phyloP scores from a whole-genome alignment of 257 asterid species.

The Nicotiana attenuata region DNA sequence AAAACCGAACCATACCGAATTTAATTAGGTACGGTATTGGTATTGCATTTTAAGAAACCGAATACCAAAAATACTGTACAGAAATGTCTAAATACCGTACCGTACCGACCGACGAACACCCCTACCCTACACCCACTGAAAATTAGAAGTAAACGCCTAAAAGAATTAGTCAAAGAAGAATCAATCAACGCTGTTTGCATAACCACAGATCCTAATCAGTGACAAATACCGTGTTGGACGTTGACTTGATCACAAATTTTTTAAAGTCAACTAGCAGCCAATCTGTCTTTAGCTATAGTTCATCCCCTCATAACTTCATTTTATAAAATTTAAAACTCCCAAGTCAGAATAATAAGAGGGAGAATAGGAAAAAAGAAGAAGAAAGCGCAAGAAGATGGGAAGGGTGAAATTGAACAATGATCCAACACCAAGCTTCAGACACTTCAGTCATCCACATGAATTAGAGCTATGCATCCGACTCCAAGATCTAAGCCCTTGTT shows the following conservation, averaged over 20 bases:
- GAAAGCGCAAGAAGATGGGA: conserved; percentile 27
- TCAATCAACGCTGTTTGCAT: neutral
- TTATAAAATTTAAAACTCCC: neutral
- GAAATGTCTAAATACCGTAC: no score
- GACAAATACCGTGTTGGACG: conserved; percentile 1
- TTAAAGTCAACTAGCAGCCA: conserved; percentile 6
- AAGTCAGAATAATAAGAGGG: neutral
- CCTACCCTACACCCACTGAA: neutral
- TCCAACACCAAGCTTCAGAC: conserved; percentile 21
- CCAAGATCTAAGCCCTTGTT: conserved; percentile 32
- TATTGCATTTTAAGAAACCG: no score
- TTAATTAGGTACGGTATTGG: no score
- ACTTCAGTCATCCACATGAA: conserved; percentile 50
- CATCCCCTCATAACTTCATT: neutral
- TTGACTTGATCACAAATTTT: neutral
- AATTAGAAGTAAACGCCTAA: neutral
- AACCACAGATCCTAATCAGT: neutral
- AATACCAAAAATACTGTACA: no score
- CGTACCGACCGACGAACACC: no score
- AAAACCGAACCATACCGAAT: no score
- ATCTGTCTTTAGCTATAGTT: neutral
- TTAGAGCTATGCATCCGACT: conserved; percentile 21
- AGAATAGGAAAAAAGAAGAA: neutral
- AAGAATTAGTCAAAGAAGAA: neutral
- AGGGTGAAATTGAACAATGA: conserved; percentile 20